A percentile compares a stretch with the other conserved stretches of the same genome.
phyloP scores from a whole-genome alignment of 1,284 basidiomycete species.

The Rhodotorula sp. region DNA sequence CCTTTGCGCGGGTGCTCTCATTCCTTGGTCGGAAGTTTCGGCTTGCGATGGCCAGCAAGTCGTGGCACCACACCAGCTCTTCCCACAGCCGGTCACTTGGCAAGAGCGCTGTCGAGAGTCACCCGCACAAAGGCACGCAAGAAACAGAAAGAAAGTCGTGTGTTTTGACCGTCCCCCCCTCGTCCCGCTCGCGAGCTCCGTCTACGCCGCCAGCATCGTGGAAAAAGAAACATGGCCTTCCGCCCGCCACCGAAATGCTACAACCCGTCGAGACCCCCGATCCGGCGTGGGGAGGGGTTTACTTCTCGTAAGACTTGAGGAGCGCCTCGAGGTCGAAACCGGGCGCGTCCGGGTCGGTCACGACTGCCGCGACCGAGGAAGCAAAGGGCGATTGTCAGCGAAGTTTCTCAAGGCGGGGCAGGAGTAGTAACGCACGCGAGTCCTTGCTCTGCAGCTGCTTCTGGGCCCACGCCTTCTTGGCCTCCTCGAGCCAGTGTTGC shows the following conservation, averaged over 20 bases:
- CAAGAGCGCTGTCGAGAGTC: background rate
- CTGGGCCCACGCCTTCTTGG: constrained; percentile 83
- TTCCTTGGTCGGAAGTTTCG: no score
- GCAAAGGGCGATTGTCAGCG: no score
- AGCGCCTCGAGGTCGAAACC: constrained; percentile 96
- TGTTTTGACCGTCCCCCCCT: background rate
- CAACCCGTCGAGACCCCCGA: no score
- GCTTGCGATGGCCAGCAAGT: no score
- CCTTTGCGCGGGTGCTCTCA: no score
- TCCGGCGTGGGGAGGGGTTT: background rate
- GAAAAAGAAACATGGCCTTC: no score
- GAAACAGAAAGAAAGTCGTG: background rate
- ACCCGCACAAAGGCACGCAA: background rate
- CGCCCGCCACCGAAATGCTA: no score
- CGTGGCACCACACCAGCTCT: no score
- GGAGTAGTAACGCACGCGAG: constrained; percentile 26
- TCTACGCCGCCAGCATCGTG: background rate
- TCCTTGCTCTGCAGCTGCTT: constrained; percentile 40
- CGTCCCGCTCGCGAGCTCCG: background rate
- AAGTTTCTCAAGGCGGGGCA: background rate
- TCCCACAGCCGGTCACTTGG: background rate
- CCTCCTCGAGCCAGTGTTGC: constrained; percentile 77
- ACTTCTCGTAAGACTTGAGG: constrained; percentile 53
- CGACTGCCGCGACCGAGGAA: constrained; percentile 57
- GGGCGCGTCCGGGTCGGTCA: constrained; percentile 91